phyloP scores from a whole-genome alignment of 352 stramenopile genomes.

The Pythium phragmiticola region DNA sequence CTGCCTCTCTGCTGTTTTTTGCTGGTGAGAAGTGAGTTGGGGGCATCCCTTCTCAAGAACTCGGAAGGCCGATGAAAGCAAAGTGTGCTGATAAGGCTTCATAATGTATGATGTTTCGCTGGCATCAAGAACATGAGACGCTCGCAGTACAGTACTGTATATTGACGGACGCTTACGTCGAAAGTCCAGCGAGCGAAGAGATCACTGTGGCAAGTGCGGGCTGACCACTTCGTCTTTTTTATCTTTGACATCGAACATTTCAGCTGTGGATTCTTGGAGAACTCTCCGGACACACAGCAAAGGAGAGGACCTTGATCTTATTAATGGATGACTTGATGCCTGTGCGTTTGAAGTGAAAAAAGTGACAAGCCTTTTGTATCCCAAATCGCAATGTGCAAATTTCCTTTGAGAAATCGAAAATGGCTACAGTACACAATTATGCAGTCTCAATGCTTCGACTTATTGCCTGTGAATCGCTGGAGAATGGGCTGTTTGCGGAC shows the following conservation, averaged over 20 bases:
- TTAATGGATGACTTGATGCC: conserved; percentile 22
- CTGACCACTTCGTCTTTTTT: conserved; percentile 22
- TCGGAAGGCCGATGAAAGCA: no score
- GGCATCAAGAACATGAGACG: background rate
- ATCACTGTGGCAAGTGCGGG: conserved; percentile 18
- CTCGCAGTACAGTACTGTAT: background rate
- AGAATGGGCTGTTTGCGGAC: no score
- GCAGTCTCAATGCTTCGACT: no score
- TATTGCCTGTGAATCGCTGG: no score
- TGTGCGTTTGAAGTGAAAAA: background rate
- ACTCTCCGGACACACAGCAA: conserved; percentile 16
- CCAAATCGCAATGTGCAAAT: no score
- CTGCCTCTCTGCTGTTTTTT: background rate
- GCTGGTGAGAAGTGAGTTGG: conserved; percentile 1
- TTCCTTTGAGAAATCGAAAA: no score
- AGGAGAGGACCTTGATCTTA: conserved; percentile 9
- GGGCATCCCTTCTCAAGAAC: background rate
- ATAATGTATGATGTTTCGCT: no score
- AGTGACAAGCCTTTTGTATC: background rate
- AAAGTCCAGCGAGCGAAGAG: background rate
- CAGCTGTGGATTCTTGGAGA: conserved; percentile 13
- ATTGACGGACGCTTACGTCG: background rate
- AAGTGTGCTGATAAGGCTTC: no score
- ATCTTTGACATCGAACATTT: conserved; percentile 12
- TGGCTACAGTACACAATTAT: no score